phyloP scores from a whole-genome alignment of 176 grass and related monocot genomes.

The Phoenix roebelenii region DNA sequence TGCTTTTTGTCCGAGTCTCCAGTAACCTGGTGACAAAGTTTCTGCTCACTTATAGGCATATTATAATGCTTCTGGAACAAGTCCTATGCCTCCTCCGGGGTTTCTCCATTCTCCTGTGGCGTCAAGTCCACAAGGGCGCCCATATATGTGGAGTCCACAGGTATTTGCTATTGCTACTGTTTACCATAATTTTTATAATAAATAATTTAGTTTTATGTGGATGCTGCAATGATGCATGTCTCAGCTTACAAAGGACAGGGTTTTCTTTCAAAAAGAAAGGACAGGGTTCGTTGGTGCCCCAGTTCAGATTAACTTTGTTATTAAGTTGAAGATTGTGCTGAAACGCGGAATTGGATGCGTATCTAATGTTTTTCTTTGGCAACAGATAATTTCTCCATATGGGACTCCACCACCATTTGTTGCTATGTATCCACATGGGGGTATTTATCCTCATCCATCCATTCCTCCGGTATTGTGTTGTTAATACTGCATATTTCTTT shows the following conservation, averaged over 20 bases:
- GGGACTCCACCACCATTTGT: conserved; percentile 45
- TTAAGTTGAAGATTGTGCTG: too few species aligned
- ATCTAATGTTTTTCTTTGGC: conserved; percentile 14
- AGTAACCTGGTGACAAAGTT: too few species aligned
- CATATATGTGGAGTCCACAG: conserved; percentile 56
- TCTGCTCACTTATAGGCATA: conserved; percentile 34
- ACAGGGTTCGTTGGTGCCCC: too few species aligned
- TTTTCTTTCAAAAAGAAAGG: too few species aligned
- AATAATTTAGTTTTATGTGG: conserved; percentile 1
- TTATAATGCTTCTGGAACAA: conserved; percentile 36
- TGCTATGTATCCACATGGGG: conserved; percentile 47
- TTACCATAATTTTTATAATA: conserved; percentile 10
- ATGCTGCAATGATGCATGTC: too few species aligned
- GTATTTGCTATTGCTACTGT: conserved; percentile 15
- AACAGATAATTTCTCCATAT: conserved; percentile 49
- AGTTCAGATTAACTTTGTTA: too few species aligned
- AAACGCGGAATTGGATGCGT: too few species aligned
- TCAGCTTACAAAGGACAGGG: too few species aligned
- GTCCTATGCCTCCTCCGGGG: conserved; percentile 39
- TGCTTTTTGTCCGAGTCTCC: too few species aligned
- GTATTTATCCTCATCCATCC: conserved; percentile 40
- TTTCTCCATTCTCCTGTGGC: conserved; percentile 43
- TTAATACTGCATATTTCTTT: too few species aligned
- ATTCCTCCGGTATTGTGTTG: conserved; percentile 30
- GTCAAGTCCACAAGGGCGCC: conserved; percentile 40